Evolutionary conservation across 192 early-diverging fungal genomes (phyloP).

Genomic region (Backusella mclennaniae): DNA sequence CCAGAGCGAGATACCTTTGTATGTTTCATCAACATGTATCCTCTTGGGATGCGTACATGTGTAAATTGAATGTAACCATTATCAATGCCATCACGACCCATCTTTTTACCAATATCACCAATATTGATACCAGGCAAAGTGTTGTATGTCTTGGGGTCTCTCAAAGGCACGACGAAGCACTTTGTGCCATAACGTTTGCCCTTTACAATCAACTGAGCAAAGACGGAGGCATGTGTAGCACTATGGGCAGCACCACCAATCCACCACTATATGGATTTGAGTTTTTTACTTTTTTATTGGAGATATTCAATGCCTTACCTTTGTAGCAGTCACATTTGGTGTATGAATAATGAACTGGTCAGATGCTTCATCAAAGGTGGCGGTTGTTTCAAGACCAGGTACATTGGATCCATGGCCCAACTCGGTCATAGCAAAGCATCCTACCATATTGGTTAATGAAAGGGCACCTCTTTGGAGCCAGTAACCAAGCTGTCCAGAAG

Average conservation of each 20-base stretch:
- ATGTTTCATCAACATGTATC: constrained; percentile 93
- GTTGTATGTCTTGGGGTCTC: constrained; percentile 76
- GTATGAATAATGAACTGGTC: constrained; percentile 89
- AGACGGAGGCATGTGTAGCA: constrained; percentile 78
- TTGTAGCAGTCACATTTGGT: constrained; percentile 76
- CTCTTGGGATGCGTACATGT: constrained; percentile 84
- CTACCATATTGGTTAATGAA: constrained; percentile 76
- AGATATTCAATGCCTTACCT: constrained; percentile 22
- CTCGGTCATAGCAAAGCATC: constrained; percentile 96
- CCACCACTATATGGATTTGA: constrained; percentile 66
- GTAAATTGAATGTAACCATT: constrained; percentile 95
- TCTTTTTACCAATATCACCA: constrained; percentile 94
- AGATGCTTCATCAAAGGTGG: constrained; percentile 78
- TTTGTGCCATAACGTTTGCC: constrained; percentile 83
- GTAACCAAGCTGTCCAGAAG: constrained; percentile 78
- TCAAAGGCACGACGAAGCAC: constrained; percentile 86
- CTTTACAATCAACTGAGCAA: constrained; percentile 82
- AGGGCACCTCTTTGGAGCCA: constrained; percentile 86
- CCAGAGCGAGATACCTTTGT: constrained; percentile 82
- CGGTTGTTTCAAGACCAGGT: constrained; percentile 90
- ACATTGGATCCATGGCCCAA: constrained; percentile 87
- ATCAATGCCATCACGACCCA: constrained; percentile 85
- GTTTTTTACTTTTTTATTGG: too few relatives aligned
- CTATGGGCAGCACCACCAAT: constrained; percentile 94
- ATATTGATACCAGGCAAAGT: constrained; percentile 84